Evolutionary conservation across 2,329 filamentous ascomycete genomes (phyloP).

Genomic region (Sporothrix dimorphospora): DNA sequence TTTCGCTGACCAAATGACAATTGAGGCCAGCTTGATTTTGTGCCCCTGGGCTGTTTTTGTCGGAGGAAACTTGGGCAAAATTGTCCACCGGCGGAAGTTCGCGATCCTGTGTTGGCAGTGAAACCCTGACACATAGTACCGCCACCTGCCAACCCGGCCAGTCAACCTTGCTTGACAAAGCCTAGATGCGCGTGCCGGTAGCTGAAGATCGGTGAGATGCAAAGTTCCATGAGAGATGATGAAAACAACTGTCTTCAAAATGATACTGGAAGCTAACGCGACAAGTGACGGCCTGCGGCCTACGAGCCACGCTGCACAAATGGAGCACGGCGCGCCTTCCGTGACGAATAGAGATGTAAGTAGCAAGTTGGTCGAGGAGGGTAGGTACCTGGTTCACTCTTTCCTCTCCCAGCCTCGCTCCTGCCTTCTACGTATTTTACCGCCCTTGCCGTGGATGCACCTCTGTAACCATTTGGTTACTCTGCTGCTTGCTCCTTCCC

Average conservation of each 20-base stretch:
- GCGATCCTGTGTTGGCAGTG: not conserved
- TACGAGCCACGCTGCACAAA: not conserved
- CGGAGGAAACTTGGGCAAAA: not conserved
- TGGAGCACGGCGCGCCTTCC: constrained; percentile 19
- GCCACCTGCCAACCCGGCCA: not conserved
- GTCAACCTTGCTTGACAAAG: not conserved
- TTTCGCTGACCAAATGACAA: not conserved
- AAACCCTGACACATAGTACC: not conserved
- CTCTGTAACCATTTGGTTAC: not conserved
- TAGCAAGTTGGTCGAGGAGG: not conserved
- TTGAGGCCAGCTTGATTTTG: not conserved
- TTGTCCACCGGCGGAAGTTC: not conserved
- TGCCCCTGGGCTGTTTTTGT: not conserved
- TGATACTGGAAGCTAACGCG: not conserved
- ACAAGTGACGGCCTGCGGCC: not conserved
- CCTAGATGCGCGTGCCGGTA: not conserved
- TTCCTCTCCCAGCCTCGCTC: not conserved
- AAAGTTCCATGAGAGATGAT: not conserved
- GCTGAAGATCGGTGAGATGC: constrained; percentile 1
- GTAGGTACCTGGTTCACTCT: not conserved
- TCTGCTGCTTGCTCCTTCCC: not conserved
- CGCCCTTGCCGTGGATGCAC: not conserved
- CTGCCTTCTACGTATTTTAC: not conserved
- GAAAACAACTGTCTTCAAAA: not conserved
- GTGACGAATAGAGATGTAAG: constrained; percentile 19